Evolutionary conservation across 2,329 filamentous ascomycete genomes (phyloP).

Genomic region (Phialocephala subalpina): DNA sequence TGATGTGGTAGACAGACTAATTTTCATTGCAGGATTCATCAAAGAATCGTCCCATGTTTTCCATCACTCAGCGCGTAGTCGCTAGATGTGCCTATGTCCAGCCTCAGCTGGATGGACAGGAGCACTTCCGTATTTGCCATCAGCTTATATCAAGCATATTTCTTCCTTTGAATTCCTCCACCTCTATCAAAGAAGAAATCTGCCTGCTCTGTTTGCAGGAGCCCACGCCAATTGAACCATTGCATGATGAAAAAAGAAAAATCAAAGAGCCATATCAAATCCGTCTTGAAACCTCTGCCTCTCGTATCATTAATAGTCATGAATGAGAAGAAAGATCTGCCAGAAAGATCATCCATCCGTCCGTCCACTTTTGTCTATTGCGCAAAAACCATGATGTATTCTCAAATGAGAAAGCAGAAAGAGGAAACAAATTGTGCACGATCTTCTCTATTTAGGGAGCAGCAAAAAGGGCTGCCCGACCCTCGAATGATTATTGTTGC

Average conservation of each 20-base stretch:
- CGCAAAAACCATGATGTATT: conserved; percentile 22
- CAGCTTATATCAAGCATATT: conserved; percentile 40
- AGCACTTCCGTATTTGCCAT: conserved; percentile 48
- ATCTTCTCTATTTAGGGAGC: conserved; percentile 42
- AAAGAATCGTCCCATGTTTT: conserved; percentile 15
- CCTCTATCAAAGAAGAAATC: conserved; percentile 27
- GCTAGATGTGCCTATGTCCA: conserved; percentile 27
- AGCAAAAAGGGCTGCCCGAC: conserved; percentile 28
- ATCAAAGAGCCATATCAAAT: conserved; percentile 20
- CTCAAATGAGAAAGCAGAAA: conserved; percentile 22
- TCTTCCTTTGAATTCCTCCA: conserved; percentile 18
- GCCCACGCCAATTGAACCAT: conserved; percentile 12
- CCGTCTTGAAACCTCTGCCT: conserved; percentile 26
- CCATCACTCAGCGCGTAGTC: conserved; percentile 29
- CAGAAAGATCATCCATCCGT: conserved; percentile 24
- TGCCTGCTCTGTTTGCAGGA: conserved; percentile 30
- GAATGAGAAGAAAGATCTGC: conserved; percentile 29
- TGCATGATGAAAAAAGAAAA: conserved; percentile 38
- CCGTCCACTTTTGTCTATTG: conserved; percentile 44
- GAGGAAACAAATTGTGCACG: conserved; percentile 32
- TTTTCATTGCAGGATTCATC: conserved; percentile 15
- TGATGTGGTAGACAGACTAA: conserved; percentile 15
- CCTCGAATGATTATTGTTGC: conserved; percentile 35
- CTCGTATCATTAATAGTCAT: conserved; percentile 14
- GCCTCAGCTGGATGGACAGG: conserved; percentile 44